phyloP scores from a whole-genome alignment of 345 rosid species.

The Citrus mangshanensis region DNA sequence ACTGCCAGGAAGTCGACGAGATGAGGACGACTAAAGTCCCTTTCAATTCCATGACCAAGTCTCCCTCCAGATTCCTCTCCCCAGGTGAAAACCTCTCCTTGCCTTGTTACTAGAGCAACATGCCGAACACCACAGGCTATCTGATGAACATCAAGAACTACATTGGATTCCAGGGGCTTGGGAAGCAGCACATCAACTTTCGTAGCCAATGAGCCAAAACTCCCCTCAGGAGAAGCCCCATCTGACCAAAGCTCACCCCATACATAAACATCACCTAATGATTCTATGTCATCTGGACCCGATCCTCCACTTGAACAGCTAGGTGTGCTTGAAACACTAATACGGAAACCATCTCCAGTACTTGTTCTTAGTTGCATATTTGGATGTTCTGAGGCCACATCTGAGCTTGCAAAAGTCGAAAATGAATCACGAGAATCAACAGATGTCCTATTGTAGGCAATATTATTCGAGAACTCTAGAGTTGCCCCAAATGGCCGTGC shows the following conservation, averaged over 20 bases:
- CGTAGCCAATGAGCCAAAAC: conserved; percentile 26
- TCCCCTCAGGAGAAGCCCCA: conserved; percentile 50
- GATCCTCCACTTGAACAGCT: conserved; percentile 93
- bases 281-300: conserved; percentile 98
- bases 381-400: conserved; percentile 78
- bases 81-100: conserved; percentile 98
- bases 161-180: conserved; percentile 77
- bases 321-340: conserved; percentile 94
- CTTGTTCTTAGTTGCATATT: conserved; percentile 88
- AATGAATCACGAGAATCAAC: conserved; percentile 53
- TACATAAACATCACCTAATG: conserved; percentile 86
- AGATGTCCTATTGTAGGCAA: conserved; percentile 55
- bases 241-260: conserved; percentile 98
- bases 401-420: conserved; percentile 48
- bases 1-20: conserved; percentile 84
- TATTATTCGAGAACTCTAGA: conserved; percentile 44
- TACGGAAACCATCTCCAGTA: conserved; percentile 80
- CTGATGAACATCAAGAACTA: conserved; percentile 97
- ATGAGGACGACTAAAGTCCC: conserved; percentile 61
- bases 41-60: conserved; percentile 85
- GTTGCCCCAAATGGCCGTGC: conserved; percentile 50
- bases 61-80: conserved; percentile 98
- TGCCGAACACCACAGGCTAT: conserved; percentile 86
- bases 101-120: conserved; percentile 84
- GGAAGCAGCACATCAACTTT: conserved; percentile 68